These are phyloP conservation scores for Phaeophleospora eucalypticola DNA, from an alignment of 2,329 filamentous ascomycete species.

Conservation along the genomic window DNA sequence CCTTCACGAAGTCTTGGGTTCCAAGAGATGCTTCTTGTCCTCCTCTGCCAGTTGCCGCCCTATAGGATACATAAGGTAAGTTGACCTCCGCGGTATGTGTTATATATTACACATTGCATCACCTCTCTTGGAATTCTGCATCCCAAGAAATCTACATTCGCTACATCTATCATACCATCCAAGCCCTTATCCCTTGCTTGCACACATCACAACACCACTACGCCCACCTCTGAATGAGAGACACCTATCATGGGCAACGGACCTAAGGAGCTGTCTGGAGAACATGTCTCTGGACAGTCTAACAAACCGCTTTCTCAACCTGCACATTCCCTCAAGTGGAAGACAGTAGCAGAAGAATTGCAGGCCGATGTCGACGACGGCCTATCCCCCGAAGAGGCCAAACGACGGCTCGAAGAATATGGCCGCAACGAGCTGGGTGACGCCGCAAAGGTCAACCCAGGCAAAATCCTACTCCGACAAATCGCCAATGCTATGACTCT, in stretches of 20 bases:
- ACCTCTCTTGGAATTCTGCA: not conserved
- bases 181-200: slow-evolving; percentile 12
- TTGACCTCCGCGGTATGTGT: slow-evolving; percentile 7
- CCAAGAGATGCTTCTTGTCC: slow-evolving; percentile 19
- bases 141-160: too few relatives aligned
- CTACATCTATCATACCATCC: too few relatives aligned
- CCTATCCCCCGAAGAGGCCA: slow-evolving; percentile 57
- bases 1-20: slow-evolving; percentile 14
- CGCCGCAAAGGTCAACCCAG: slow-evolving; percentile 62
- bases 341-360: slow-evolving; percentile 53
- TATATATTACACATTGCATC: not conserved
- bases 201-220: too few relatives aligned
- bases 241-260: slow-evolving; percentile 38
- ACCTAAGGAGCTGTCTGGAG: slow-evolving; percentile 13
- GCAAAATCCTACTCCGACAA: slow-evolving; percentile 68
- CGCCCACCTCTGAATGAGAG: not conserved
- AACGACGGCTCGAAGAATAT: slow-evolving; percentile 55
- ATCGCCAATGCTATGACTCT: slow-evolving; percentile 74
- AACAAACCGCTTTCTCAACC: slow-evolving; percentile 56
- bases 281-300: slow-evolving; percentile 30
- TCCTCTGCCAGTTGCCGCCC: slow-evolving; percentile 1
- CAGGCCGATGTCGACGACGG: slow-evolving; percentile 64
- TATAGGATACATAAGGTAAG: slow-evolving; percentile 9
- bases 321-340: slow-evolving; percentile 58
- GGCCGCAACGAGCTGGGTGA: slow-evolving; percentile 69